Percentiles rank a stretch among this genome's conserved stretches.
phyloP scores from a whole-genome alignment of 2,329 filamentous ascomycete species.

The Epichloe hybrida region DNA sequence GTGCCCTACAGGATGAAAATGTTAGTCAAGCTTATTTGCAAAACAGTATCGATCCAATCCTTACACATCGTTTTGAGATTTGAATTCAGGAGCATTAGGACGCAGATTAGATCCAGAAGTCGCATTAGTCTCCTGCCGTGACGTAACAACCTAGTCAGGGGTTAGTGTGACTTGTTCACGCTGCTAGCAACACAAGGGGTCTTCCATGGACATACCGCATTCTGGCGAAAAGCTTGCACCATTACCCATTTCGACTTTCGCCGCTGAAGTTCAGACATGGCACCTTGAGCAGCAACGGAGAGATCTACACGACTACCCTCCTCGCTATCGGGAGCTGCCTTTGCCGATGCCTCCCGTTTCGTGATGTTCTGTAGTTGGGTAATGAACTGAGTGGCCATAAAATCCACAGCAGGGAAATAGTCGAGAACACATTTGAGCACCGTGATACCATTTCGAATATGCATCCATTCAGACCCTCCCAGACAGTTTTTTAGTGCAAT shows the following conservation, averaged over 20 bases:
- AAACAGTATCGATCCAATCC: slow-evolving; percentile 8
- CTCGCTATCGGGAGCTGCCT: slow-evolving; percentile 32
- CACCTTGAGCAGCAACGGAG: slow-evolving; percentile 58
- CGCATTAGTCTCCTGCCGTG: slow-evolving; percentile 18
- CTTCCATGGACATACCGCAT: slow-evolving; percentile 33
- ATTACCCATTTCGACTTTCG: slow-evolving; percentile 57
- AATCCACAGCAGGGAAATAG: slow-evolving; percentile 78
- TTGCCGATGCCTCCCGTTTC: slow-evolving; percentile 42
- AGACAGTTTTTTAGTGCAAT: slow-evolving; percentile 73
- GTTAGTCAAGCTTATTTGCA: slow-evolving; percentile 3
- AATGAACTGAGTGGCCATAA: slow-evolving; percentile 60
- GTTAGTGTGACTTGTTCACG: background rate
- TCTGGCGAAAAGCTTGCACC: slow-evolving; percentile 58
- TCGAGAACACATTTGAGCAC: slow-evolving; percentile 70
- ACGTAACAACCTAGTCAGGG: slow-evolving; percentile 14
- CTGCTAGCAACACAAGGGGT: background rate
- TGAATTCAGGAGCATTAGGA: slow-evolving; percentile 51
- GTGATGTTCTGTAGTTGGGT: slow-evolving; percentile 53
- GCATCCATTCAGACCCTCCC: slow-evolving; percentile 82
- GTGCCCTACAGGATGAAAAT: slow-evolving; percentile 9
- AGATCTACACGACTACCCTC: slow-evolving; percentile 57
- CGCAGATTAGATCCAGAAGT: slow-evolving; percentile 31
- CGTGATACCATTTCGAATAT: slow-evolving; percentile 90
- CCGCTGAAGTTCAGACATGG: slow-evolving; percentile 56
- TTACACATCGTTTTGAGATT: slow-evolving; percentile 33